Evolutionary conservation across 2,329 filamentous ascomycete species (phyloP).

Genomic region (Chrysosporium queenslandicum): DNA sequence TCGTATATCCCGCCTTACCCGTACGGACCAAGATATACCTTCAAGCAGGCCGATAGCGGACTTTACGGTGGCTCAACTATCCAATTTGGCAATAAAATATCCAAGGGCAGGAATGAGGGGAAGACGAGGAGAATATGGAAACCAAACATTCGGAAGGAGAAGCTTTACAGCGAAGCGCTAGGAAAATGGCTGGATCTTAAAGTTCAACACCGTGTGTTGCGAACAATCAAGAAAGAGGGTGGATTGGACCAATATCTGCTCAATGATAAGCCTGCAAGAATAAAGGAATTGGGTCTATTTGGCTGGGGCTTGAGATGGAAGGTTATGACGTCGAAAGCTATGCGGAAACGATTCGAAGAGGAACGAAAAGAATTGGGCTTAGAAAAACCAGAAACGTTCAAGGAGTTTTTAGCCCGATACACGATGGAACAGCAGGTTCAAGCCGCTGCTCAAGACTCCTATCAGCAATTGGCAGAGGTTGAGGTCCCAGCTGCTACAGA

Average conservation of each 20-base stretch:
- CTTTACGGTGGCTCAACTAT: slow-evolving; percentile 40
- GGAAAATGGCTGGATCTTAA: slow-evolving; percentile 37
- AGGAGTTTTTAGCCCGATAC: slow-evolving; percentile 36
- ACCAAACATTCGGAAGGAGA: slow-evolving; percentile 41
- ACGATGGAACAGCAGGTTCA: slow-evolving; percentile 33
- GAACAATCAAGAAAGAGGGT: slow-evolving; percentile 67
- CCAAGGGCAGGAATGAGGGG: slow-evolving; percentile 40
- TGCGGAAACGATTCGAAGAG: slow-evolving; percentile 55
- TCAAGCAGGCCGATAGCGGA: slow-evolving; percentile 40
- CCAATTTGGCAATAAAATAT: slow-evolving; percentile 44
- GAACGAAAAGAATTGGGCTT: slow-evolving; percentile 60
- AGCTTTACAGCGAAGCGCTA: slow-evolving; percentile 38
- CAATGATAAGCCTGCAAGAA: slow-evolving; percentile 62
- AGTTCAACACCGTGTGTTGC: slow-evolving; percentile 37
- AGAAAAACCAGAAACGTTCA: slow-evolving; percentile 31
- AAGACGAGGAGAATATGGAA: slow-evolving; percentile 42
- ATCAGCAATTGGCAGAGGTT: not conserved
- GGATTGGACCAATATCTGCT: slow-evolving; percentile 87
- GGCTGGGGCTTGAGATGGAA: slow-evolving; percentile 88
- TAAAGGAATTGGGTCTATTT: slow-evolving; percentile 77
- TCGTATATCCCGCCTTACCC: slow-evolving; percentile 39
- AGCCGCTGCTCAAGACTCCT: slow-evolving; percentile 26
- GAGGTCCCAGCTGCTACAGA: not conserved
- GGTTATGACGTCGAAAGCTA: slow-evolving; percentile 65
- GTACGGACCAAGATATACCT: slow-evolving; percentile 35